Conservation (phyloP, 2,329 filamentous ascomycete genomes). For the Microsporum canis region DNA sequence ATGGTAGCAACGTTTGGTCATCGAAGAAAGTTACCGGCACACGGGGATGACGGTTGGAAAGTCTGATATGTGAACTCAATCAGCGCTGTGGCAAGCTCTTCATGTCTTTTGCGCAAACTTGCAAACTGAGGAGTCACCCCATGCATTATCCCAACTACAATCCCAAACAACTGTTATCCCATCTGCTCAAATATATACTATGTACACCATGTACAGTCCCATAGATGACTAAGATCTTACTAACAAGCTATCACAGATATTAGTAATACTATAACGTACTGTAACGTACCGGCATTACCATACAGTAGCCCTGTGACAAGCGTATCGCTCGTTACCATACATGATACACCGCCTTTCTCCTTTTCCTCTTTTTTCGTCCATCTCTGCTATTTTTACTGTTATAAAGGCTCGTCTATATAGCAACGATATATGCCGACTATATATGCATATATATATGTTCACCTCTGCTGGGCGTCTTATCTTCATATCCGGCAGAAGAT, state of each 20-base stretch:
- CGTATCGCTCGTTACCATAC: background rate
- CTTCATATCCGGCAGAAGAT: no score
- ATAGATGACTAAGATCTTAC: background rate
- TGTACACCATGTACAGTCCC: no score
- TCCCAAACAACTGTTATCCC: no score
- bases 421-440: background rate
- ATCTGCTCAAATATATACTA: no score
- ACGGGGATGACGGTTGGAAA: background rate
- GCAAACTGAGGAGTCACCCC: no score
- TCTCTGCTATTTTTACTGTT: background rate
- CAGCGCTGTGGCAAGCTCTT: background rate
- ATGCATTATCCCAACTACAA: no score
- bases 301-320: background rate
- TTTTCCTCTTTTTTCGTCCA: background rate
- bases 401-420: background rate
- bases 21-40: background rate
- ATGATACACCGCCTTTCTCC: constrained; percentile 1
- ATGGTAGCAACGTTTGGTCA: background rate
- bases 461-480: background rate
- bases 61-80: background rate
- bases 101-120: no score
- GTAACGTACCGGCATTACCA: background rate
- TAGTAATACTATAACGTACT: background rate
- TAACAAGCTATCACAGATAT: background rate
- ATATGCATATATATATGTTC: background rate